These are phyloP conservation scores for Aspergillus carlsbadensis DNA, from an alignment of 495 filamentous ascomycete genomes.

Conservation along the genomic window DNA sequence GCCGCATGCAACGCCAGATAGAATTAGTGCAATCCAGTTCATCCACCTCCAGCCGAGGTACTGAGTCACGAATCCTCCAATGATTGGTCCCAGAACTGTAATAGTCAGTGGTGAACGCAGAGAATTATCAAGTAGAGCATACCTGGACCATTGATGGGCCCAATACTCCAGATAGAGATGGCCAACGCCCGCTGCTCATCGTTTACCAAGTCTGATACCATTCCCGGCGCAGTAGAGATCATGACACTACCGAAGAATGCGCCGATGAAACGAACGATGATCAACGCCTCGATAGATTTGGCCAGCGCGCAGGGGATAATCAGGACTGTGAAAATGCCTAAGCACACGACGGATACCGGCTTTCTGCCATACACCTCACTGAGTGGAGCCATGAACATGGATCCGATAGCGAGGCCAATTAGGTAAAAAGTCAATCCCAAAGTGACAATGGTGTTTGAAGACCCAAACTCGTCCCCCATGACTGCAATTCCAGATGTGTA, in stretches of 20 bases:
- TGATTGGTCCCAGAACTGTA: conserved; percentile 52
- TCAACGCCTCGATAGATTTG: conserved; percentile 57
- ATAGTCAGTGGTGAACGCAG: background rate
- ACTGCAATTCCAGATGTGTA: conserved; percentile 25
- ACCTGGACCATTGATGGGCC: conserved; percentile 78
- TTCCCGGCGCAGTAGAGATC: conserved; percentile 79
- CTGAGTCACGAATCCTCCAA: conserved; percentile 69
- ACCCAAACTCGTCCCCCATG: conserved; percentile 54
- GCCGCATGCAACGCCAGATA: conserved; percentile 54
- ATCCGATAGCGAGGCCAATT: conserved; percentile 64
- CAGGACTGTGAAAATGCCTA: conserved; percentile 62
- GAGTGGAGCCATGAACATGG: conserved; percentile 70
- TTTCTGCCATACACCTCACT: conserved; percentile 75
- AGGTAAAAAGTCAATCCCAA: conserved; percentile 76
- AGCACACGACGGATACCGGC: conserved; percentile 63
- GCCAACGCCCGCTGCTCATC: conserved; percentile 70
- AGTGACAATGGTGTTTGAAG: conserved; percentile 59
- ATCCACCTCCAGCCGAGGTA: conserved; percentile 85
- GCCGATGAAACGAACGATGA: conserved; percentile 71
- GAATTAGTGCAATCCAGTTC: conserved; percentile 79
- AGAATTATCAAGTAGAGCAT: background rate
- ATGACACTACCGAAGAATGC: conserved; percentile 75
- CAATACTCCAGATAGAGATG: conserved; percentile 72
- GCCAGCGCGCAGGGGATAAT: conserved; percentile 72
- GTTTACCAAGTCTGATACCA: conserved; percentile 77